Evolutionary conservation across 495 filamentous ascomycete genomes (phyloP), one percentile per base, ranked within the genome.

Genomic region (Echria macrotheca): DNA sequence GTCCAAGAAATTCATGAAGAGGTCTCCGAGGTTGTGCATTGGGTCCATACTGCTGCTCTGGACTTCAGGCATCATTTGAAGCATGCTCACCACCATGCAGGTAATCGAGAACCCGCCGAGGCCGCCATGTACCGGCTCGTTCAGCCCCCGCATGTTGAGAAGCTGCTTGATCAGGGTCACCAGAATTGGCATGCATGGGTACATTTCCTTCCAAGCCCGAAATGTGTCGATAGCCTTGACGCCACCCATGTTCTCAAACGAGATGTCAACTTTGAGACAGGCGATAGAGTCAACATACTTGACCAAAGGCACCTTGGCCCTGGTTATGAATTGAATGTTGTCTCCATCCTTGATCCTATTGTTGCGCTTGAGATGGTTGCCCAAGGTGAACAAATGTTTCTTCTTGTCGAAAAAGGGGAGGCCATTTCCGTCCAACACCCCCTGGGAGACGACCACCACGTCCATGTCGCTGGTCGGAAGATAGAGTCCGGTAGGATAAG

Each of bases 31-130:
- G 59, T 91, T 79, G 5, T 81, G 72, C 32, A 79, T 70, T 1
- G 78, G 72, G 18, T 74, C 61, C 56, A 85, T 63, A 22, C 75
- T 70, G 11, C 74, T 68, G 46, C 70, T 75, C 43, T 82, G 77
- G 2, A 84, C 64, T 39, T 82, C 73, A 3, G 89, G 87, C 70
- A 85, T 75, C 48, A 83, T 78, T 56, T 96, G 85, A 12, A 97
- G 67, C 54, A 96, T 70, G 64, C 83, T 89, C 42, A 88, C 82
- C n/a, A 96, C 86, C 33, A 98, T 75, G 69, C 94, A 98, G 32
- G 85, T 95, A 44, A 95, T 84, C 1, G 89, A 85, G 59, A 97
- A 96, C 1, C 91, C 91, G 26, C 93, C 94, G n/a, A 98, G 75
- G 0, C 94, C 94, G 47, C 94, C 94, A 35, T 78, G 83, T 15